phyloP scores from a whole-genome alignment of 176 grass and related monocot genomes.

The Oropetium thomaeum region DNA sequence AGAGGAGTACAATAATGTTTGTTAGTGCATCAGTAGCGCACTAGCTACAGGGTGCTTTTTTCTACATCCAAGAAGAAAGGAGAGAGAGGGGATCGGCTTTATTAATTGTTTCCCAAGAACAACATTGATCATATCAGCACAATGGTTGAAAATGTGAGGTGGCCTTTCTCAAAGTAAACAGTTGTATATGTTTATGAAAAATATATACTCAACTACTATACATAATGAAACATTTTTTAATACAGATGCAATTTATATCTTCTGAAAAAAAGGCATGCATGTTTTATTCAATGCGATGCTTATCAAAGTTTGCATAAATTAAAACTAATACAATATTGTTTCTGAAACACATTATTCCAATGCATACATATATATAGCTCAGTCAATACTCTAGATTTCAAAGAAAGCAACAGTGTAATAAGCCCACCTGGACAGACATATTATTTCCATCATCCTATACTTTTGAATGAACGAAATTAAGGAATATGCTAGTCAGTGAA shows the following conservation, averaged over 20 bases:
- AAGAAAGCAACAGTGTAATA: not conserved
- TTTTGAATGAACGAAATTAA: not conserved
- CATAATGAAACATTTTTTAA: slow-evolving; percentile 7
- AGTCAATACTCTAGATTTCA: too few relatives aligned
- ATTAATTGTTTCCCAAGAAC: slow-evolving; percentile 17
- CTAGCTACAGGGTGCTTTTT: not conserved
- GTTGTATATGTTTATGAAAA: not conserved
- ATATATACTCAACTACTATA: not conserved
- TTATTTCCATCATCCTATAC: not conserved
- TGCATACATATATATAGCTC: too few relatives aligned
- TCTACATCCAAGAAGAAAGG: not conserved
- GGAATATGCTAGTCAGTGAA: not conserved
- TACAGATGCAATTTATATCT: not conserved
- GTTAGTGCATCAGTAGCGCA: not conserved
- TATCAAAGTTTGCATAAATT: not conserved
- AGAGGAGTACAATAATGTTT: slow-evolving; percentile 24
- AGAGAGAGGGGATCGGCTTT: not conserved
- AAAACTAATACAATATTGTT: not conserved
- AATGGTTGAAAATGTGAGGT: not conserved
- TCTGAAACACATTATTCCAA: not conserved
- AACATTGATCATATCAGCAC: slow-evolving; percentile 4
- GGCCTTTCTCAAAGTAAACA: slow-evolving; percentile 9
- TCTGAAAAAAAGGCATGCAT: not conserved
- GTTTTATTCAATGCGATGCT: not conserved
- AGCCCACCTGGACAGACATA: too few relatives aligned